Percentiles rank a stretch among this genome's conserved stretches.
phyloP scores from a whole-genome alignment of 768 basidiomycete genomes.

The Russula dissimulans region DNA sequence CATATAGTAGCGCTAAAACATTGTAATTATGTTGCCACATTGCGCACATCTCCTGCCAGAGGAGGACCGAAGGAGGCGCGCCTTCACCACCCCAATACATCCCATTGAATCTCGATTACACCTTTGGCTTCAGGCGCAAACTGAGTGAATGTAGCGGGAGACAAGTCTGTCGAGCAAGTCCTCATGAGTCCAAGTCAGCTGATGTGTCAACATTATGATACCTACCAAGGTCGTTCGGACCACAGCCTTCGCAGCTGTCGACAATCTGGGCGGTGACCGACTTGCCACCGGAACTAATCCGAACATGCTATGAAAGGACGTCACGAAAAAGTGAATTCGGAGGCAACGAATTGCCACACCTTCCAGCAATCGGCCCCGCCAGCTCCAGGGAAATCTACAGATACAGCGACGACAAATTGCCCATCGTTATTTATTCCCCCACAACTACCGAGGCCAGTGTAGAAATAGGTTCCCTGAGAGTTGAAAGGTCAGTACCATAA shows the following conservation, averaged over 20 bases:
- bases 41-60: slow-evolving; percentile 8
- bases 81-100: background rate
- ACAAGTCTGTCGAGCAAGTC: slow-evolving; percentile 11
- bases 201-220: background rate
- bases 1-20: background rate
- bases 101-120: slow-evolving; percentile 1
- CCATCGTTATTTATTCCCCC: background rate
- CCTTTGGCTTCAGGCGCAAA: slow-evolving; percentile 1
- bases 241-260: slow-evolving; percentile 16
- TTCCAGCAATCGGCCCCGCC: slow-evolving; percentile 7
- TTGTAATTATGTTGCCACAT: background rate
- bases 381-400: background rate
- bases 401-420: slow-evolving; percentile 11
- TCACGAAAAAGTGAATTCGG: background rate
- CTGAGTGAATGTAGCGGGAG: slow-evolving; percentile 1
- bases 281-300: slow-evolving; percentile 3
- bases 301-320: background rate
- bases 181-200: background rate
- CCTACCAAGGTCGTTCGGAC: slow-evolving; percentile 15
- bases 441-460: slow-evolving; percentile 15
- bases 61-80: background rate
- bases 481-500: background rate
- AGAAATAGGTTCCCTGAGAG: slow-evolving; percentile 16
- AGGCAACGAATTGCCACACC: background rate
- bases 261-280: slow-evolving; percentile 2